Evolutionary conservation across 129 eudicot species (phyloP), one percentile per base, ranked within the genome.

Genomic region (Scalesia atractyloides): DNA sequence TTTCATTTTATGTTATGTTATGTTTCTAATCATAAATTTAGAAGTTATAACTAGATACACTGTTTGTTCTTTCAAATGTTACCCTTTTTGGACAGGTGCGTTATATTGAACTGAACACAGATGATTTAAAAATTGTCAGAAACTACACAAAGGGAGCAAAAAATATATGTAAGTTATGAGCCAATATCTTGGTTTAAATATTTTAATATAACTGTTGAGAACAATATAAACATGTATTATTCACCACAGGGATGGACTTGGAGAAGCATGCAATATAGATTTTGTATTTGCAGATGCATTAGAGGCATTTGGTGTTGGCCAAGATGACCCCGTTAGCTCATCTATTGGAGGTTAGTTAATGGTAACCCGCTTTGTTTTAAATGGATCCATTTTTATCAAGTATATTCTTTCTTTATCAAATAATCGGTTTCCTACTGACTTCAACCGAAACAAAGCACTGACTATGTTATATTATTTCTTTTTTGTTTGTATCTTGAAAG

Each of bases 281-380:
- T 77, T 49, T 33, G 68, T 79, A 66, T 91, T 91, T 89, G 97
- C 94, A 24, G 97, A 87, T 41, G 80, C 97, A n/a, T 78, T 91
- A 69, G 96, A 91, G 80, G 86, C 96, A 64, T 91, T 91, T 77
- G 89, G 89, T 64, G 97, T 91, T 79, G 97, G 89, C 39, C 84
- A 79, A 79, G 93, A 91, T 84, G 97, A 88, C 76, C 96, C 87
- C 16, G 80, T 86, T 24, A 84, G 97, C 43, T 89, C 85, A 68
- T 91, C 97, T 13, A 79, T 91, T 37, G 97, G 97, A 84, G 97
- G 97, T 91, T 81, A 26, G 83, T 72, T 70, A 50, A 49, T 50
- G 61, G 44, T 49, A 49, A 50, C 61, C 16, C 14, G 33, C 59
- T 44, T 50, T 49, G 22, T 22, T 24, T 18, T 16, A 69, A 64